These are phyloP conservation scores for Penicillium sp. DNA, from an alignment of 2,329 filamentous ascomycete species.

Conservation along the genomic window DNA sequence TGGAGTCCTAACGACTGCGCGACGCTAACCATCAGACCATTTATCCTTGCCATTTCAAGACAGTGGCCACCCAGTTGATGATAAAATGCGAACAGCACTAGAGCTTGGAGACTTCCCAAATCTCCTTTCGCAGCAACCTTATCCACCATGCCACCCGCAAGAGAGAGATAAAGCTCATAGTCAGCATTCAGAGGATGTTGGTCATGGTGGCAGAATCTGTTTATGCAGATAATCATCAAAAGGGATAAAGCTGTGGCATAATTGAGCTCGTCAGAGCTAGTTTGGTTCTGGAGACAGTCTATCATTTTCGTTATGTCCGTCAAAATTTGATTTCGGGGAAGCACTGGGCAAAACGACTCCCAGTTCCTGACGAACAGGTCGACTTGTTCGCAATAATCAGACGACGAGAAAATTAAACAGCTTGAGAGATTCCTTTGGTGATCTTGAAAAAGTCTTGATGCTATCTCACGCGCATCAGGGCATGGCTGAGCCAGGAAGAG, in stretches of 20 bases:
- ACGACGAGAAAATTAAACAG: neutral
- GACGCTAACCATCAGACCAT: slow-evolving; percentile 8
- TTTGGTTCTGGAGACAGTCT: neutral
- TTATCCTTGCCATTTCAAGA: slow-evolving; percentile 7
- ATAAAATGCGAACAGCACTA: slow-evolving; percentile 8
- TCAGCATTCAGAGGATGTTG: neutral
- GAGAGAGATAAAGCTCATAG: neutral
- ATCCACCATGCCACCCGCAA: slow-evolving; percentile 3
- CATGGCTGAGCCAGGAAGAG: slow-evolving; percentile 1
- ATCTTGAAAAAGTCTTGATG: no score
- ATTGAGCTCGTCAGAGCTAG: neutral
- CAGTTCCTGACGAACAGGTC: slow-evolving; percentile 8
- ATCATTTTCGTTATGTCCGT: slow-evolving; percentile 4
- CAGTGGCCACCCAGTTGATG: slow-evolving; percentile 9
- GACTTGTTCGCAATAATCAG: slow-evolving; percentile 6
- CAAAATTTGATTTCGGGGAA: slow-evolving; percentile 1
- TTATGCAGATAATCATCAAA: slow-evolving; percentile 4
- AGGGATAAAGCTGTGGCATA: neutral
- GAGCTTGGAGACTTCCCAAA: slow-evolving; percentile 8
- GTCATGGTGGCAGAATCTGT: neutral
- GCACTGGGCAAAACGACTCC: slow-evolving; percentile 12
- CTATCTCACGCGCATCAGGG: neutral
- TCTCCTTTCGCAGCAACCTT: slow-evolving; percentile 1
- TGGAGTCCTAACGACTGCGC: slow-evolving; percentile 13
- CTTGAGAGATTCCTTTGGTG: neutral